Conservation (phyloP, 2,329 filamentous ascomycete genomes). For the Tothia fuscella region DNA sequence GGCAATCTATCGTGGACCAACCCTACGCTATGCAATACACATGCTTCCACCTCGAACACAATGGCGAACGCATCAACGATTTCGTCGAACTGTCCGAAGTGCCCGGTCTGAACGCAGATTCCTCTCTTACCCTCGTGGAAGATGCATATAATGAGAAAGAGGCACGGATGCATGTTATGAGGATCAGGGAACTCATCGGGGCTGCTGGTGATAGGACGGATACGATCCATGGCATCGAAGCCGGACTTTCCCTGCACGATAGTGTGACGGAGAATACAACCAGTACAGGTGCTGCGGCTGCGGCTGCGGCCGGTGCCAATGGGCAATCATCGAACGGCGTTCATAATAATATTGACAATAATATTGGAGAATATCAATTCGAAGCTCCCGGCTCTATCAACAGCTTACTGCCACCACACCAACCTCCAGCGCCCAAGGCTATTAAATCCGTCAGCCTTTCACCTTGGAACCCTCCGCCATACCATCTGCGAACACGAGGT, state of each 20-base stretch:
- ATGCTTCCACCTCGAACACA: constrained; percentile 94
- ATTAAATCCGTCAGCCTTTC: constrained; percentile 82
- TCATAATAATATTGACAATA: constrained; percentile 35
- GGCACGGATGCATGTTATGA: constrained; percentile 83
- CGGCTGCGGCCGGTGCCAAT: constrained; percentile 23
- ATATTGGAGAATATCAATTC: constrained; percentile 67
- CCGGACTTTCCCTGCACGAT: constrained; percentile 81
- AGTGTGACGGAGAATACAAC: constrained; percentile 44
- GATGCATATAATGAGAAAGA: constrained; percentile 99
- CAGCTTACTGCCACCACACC: constrained; percentile 54
- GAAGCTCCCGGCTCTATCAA: constrained; percentile 54
- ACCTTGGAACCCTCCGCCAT: constrained; percentile 91
- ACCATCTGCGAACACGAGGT: constrained; percentile 78
- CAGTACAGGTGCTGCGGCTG: no score
- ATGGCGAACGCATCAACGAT: constrained; percentile 84
- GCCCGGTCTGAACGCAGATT: constrained; percentile 60
- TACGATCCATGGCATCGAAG: constrained; percentile 70
- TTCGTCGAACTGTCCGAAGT: constrained; percentile 89
- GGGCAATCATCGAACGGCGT: constrained; percentile 25
- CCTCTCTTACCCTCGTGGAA: constrained; percentile 72
- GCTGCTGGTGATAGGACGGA: constrained; percentile 83
- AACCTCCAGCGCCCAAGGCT: constrained; percentile 68
- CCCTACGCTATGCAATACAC: constrained; percentile 93
- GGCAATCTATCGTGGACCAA: constrained; percentile 89
- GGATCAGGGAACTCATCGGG: constrained; percentile 85